Evolutionary conservation across 352 stramenopile species (phyloP).

Genomic region (Peronospora belbahrii): DNA sequence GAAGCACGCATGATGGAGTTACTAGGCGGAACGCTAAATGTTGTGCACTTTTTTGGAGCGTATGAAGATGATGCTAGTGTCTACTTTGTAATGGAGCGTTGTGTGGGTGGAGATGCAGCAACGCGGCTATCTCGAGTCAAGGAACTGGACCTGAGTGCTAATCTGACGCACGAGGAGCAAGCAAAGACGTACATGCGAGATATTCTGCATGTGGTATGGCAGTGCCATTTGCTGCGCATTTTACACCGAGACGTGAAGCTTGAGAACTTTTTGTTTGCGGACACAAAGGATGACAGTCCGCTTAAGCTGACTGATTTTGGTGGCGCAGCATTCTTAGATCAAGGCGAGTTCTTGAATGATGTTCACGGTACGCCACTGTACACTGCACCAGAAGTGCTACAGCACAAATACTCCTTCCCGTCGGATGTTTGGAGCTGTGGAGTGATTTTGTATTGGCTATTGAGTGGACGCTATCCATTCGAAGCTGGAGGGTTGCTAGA

Average conservation of each 20-base stretch:
- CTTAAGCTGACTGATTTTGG: constrained; percentile 79
- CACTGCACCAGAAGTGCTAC: constrained; percentile 63
- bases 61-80: constrained; percentile 70
- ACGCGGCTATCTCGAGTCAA: constrained; percentile 23
- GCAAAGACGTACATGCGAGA: constrained; percentile 66
- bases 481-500: constrained; percentile 47
- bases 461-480: constrained; percentile 61
- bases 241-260: constrained; percentile 73
- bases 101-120: constrained; percentile 55
- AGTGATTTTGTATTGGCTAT: constrained; percentile 64
- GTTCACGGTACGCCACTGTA: constrained; percentile 66
- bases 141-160: constrained; percentile 6
- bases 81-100: constrained; percentile 78
- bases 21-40: constrained; percentile 68
- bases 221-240: constrained; percentile 69
- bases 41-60: constrained; percentile 75
- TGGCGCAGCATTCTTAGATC: constrained; percentile 47
- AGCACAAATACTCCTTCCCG: constrained; percentile 52
- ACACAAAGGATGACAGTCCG: constrained; percentile 43
- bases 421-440: constrained; percentile 77
- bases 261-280: constrained; percentile 75
- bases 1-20: constrained; percentile 73
- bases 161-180: constrained; percentile 27
- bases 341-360: constrained; percentile 33
- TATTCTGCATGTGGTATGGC: constrained; percentile 72